Percentiles rank a stretch among this genome's conserved stretches.
Evolutionary conservation across 768 basidiomycete species (phyloP).

Genomic region (Thelephora ganbajun): DNA sequence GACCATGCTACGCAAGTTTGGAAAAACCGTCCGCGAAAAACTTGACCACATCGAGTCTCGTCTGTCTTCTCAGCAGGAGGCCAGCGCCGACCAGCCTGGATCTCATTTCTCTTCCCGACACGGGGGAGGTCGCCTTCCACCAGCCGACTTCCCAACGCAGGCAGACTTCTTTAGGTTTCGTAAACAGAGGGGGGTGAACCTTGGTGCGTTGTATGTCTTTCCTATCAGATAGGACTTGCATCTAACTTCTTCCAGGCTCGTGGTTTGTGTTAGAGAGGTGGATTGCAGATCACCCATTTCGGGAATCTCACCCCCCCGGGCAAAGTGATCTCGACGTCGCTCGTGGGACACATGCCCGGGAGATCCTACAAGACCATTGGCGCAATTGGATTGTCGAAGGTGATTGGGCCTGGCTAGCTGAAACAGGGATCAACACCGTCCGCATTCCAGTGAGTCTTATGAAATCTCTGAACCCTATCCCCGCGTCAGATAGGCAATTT

Average conservation of each 20-base stretch:
- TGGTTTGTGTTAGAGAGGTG: slow-evolving; percentile 56
- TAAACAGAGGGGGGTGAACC: slow-evolving; percentile 70
- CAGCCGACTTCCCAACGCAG: slow-evolving; percentile 8
- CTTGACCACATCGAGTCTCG: not conserved
- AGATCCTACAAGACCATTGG: slow-evolving; percentile 31
- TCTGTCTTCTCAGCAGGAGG: not conserved
- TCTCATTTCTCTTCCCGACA: not conserved
- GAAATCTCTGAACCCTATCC: too few species aligned
- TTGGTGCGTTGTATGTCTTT: slow-evolving; percentile 33
- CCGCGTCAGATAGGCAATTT: too few species aligned
- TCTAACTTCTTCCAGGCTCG: not conserved
- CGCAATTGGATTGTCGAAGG: slow-evolving; percentile 37
- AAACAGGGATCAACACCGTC: slow-evolving; percentile 43
- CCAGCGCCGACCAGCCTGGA: not conserved
- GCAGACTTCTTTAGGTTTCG: slow-evolving; percentile 39
- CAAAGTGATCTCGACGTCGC: slow-evolving; percentile 66
- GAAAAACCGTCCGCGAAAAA: not conserved
- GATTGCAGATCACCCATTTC: slow-evolving; percentile 52
- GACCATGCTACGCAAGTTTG: too few species aligned
- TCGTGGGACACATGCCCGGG: slow-evolving; percentile 30
- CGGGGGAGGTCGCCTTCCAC: not conserved
- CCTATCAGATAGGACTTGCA: not conserved
- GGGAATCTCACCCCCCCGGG: slow-evolving; percentile 33
- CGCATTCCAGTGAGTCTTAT: slow-evolving; percentile 37
- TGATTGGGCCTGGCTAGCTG: slow-evolving; percentile 42